phyloP scores from a whole-genome alignment of 2,329 filamentous ascomycete genomes.

The Fusarium abutilonis region DNA sequence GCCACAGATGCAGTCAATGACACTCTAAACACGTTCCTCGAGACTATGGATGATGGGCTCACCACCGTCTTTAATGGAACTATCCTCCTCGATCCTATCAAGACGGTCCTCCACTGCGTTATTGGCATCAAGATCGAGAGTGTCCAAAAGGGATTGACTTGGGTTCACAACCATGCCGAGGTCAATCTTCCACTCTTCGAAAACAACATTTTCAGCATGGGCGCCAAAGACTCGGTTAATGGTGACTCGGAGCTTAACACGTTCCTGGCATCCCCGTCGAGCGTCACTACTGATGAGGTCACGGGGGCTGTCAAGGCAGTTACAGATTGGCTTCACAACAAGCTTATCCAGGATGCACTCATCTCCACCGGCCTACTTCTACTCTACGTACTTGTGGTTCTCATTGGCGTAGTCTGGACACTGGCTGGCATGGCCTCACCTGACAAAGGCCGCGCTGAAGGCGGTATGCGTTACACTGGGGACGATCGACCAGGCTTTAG shows the following conservation, averaged over 20 bases:
- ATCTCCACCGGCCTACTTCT: constrained; percentile 79
- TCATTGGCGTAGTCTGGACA: constrained; percentile 77
- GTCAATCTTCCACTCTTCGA: constrained; percentile 81
- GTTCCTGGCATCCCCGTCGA: constrained; percentile 81
- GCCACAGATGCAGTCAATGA: constrained; percentile 84
- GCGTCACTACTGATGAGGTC: constrained; percentile 81
- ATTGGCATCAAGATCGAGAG: constrained; percentile 85
- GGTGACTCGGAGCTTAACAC: constrained; percentile 69
- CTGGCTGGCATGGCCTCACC: constrained; percentile 67
- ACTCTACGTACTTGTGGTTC: constrained; percentile 79
- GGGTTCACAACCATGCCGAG: constrained; percentile 88
- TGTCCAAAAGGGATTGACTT: constrained; percentile 89
- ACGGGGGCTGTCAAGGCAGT: constrained; percentile 78
- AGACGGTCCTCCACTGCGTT: constrained; percentile 85
- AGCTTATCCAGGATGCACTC: constrained; percentile 79
- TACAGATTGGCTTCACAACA: constrained; percentile 70
- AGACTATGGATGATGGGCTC: constrained; percentile 78
- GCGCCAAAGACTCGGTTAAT: constrained; percentile 70
- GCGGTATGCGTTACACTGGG: constrained; percentile 57
- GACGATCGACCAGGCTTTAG: constrained; percentile 45
- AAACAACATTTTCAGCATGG: constrained; percentile 84
- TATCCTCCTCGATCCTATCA: constrained; percentile 78
- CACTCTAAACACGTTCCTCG: constrained; percentile 84
- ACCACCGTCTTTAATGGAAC: constrained; percentile 84
- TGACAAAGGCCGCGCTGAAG: constrained; percentile 65